Percentiles rank a stretch among this genome's conserved stretches.
These are phyloP conservation scores for Fraxinus nigra DNA, from an alignment of 305 asterid genomes.

Conservation along the genomic window DNA sequence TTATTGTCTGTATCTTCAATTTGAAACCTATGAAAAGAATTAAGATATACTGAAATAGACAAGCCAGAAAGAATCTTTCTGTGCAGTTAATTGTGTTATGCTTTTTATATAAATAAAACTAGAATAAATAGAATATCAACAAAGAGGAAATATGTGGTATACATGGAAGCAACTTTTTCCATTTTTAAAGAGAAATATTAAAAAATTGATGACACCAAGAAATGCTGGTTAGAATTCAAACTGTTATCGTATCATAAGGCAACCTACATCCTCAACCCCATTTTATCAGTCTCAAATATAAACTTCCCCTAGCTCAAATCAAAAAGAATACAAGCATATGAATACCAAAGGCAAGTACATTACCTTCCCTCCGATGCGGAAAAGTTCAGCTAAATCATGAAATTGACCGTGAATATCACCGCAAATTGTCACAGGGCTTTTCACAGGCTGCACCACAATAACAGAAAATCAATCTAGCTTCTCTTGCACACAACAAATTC, in stretches of 20 bases:
- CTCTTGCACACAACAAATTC: constrained; percentile 2
- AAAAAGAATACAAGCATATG: constrained; percentile 22
- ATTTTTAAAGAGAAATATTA: background rate
- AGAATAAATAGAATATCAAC: background rate
- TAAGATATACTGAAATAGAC: background rate
- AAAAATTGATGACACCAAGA: constrained; percentile 17
- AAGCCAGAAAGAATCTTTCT: background rate
- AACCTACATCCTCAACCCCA: constrained; percentile 17
- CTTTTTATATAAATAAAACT: background rate
- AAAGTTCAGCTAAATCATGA: constrained; percentile 96
- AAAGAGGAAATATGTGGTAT: constrained; percentile 13
- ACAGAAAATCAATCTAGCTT: constrained; percentile 22
- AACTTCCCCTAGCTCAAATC: constrained; percentile 15
- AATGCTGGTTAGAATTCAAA: constrained; percentile 22
- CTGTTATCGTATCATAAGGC: constrained; percentile 23
- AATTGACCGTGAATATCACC: constrained; percentile 99
- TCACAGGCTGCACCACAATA: constrained; percentile 75
- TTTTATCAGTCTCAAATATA: constrained; percentile 16
- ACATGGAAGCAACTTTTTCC: background rate
- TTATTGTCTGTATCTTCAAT: background rate
- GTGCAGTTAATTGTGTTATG: background rate
- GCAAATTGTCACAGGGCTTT: constrained; percentile 93
- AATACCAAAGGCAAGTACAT: constrained; percentile 12
- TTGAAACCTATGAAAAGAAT: background rate
- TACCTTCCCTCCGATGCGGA: constrained; percentile 98